Evolutionary conservation across 1,284 basidiomycete genomes (phyloP).

Genomic region (Coriolopsis trogii): DNA sequence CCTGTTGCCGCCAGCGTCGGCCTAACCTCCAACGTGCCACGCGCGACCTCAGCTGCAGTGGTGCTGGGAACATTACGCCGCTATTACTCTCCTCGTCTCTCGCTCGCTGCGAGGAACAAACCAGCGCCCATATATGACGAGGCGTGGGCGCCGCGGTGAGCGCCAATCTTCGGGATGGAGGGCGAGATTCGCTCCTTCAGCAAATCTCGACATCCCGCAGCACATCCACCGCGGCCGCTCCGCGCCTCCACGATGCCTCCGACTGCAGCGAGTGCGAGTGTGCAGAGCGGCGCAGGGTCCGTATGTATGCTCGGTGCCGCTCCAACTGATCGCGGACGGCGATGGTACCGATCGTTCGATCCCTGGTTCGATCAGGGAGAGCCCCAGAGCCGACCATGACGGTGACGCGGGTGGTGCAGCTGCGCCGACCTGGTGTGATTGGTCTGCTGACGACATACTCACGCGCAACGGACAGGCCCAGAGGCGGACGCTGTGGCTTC

Average conservation of each 20-base stretch:
- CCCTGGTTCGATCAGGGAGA: constrained; percentile 2
- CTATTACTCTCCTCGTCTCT: too few species aligned
- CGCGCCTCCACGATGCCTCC: too few species aligned
- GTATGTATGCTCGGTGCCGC: neutral
- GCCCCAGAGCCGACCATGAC: neutral
- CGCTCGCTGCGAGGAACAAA: too few species aligned
- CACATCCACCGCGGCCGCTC: neutral
- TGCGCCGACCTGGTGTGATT: neutral
- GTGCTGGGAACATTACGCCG: too few species aligned
- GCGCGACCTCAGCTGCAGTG: too few species aligned
- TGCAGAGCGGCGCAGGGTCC: neutral
- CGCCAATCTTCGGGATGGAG: too few species aligned
- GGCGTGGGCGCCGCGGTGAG: neutral
- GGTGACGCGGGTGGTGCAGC: neutral
- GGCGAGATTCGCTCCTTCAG: neutral
- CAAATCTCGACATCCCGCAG: constrained; percentile 7
- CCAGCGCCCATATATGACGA: constrained; percentile 2
- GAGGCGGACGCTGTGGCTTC: neutral
- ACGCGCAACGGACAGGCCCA: too few species aligned
- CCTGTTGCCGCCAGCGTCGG: neutral
- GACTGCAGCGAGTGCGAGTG: neutral
- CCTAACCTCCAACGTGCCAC: too few species aligned
- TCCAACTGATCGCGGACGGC: neutral
- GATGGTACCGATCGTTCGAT: neutral
- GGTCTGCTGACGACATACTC: neutral